Percentiles rank a stretch among this genome's conserved stretches.
phyloP scores from a whole-genome alignment of 2,329 filamentous ascomycete species.

The Septoria petroselini region DNA sequence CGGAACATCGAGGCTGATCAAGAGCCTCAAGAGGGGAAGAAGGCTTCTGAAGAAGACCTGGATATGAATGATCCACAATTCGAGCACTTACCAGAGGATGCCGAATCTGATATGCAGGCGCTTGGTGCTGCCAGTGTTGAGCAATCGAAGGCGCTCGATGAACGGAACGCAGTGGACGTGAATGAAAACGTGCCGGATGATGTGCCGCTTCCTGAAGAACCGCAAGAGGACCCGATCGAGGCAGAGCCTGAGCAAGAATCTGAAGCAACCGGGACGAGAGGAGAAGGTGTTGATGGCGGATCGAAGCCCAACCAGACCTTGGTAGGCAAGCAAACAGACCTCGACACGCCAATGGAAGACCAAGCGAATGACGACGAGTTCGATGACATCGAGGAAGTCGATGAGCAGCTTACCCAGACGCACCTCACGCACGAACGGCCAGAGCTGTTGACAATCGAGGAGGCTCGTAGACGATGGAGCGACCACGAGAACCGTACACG shows the following conservation, averaged over 20 bases:
- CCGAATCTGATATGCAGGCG: constrained; percentile 82
- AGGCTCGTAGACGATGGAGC: constrained; percentile 75
- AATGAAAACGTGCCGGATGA: constrained; percentile 33
- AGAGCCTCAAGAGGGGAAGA: constrained; percentile 50
- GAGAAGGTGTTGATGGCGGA: constrained; percentile 18
- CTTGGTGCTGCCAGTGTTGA: constrained; percentile 85
- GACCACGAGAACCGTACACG: constrained; percentile 82
- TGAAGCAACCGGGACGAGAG: constrained; percentile 17
- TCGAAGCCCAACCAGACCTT: constrained; percentile 40
- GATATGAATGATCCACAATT: constrained; percentile 79
- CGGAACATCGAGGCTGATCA: constrained; percentile 67
- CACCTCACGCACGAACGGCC: constrained; percentile 53
- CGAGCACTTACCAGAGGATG: constrained; percentile 84
- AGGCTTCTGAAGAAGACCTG: constrained; percentile 48
- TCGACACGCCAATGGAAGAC: constrained; percentile 43
- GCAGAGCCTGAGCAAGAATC: constrained; percentile 41
- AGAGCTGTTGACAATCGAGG: constrained; percentile 38
- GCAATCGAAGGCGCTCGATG: constrained; percentile 78
- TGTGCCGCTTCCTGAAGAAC: constrained; percentile 30
- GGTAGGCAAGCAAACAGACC: constrained; percentile 45
- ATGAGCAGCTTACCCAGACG: constrained; percentile 67
- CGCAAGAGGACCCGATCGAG: constrained; percentile 36
- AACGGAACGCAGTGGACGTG: constrained; percentile 73
- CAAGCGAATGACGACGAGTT: constrained; percentile 37
- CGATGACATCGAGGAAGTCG: constrained; percentile 44